Evolutionary conservation across 2,329 filamentous ascomycete species (phyloP).

Genomic region (Scedosporium dehoogii): DNA sequence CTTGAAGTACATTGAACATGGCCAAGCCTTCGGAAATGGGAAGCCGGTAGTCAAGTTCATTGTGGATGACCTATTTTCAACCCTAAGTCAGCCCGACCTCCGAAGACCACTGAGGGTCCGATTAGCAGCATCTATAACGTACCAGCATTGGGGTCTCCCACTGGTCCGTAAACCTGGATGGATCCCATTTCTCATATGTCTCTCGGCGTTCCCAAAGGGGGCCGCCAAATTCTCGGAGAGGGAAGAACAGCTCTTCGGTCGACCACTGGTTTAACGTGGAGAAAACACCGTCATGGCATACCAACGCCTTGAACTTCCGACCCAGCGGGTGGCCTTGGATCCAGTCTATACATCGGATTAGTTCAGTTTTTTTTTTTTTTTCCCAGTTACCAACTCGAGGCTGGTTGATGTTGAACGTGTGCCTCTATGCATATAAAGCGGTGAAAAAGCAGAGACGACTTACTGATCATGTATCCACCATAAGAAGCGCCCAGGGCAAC

Average conservation of each 20-base stretch:
- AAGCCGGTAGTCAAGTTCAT: conserved; percentile 79
- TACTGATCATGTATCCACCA: conserved; percentile 67
- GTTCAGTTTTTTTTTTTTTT: background rate
- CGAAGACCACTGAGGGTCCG: background rate
- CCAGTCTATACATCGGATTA: conserved; percentile 49
- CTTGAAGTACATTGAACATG: conserved; percentile 79
- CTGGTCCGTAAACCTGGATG: conserved; percentile 49
- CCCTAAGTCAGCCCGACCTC: background rate
- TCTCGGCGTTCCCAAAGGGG: conserved; percentile 51
- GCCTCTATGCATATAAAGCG: conserved; percentile 22
- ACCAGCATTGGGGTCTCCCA: conserved; percentile 85
- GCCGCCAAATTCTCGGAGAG: conserved; percentile 56
- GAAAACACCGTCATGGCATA: conserved; percentile 82
- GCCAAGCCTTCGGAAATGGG: conserved; percentile 76
- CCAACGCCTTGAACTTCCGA: conserved; percentile 75
- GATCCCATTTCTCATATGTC: conserved; percentile 62
- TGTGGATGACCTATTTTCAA: conserved; percentile 56
- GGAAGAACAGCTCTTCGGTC: conserved; percentile 62
- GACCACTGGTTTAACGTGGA: conserved; percentile 56
- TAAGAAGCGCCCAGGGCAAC: conserved; percentile 69
- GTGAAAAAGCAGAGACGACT: conserved; percentile 13
- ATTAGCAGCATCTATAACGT: background rate
- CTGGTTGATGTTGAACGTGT: too few relatives aligned
- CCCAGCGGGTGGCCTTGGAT: conserved; percentile 80
- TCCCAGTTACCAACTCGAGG: too few relatives aligned